A percentile compares a stretch with the other conserved stretches of the same genome.
phyloP scores from a whole-genome alignment of 129 eudicot species.

The Arctium minus region DNA sequence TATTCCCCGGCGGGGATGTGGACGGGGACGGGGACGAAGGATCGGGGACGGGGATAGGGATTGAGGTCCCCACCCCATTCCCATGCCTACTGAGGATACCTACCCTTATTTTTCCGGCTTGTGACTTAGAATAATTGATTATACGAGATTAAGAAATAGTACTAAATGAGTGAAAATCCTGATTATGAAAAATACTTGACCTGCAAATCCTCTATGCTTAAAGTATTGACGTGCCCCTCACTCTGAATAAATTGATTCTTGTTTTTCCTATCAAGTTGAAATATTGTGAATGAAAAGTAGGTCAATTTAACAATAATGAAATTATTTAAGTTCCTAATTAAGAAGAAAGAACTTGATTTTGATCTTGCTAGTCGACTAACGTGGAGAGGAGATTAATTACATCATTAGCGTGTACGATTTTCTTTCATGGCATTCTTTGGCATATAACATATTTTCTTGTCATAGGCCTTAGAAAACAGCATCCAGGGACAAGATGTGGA shows the following conservation, averaged over 20 bases:
- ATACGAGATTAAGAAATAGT: not conserved
- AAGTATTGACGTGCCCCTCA: not conserved
- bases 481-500: conserved; percentile 38
- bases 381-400: not conserved
- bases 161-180: not conserved
- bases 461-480: conserved; percentile 49
- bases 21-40: too few species aligned
- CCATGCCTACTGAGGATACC: not conserved
- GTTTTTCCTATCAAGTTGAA: not conserved
- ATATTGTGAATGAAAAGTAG: not conserved
- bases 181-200: not conserved
- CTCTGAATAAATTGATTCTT: not conserved
- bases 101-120: not conserved
- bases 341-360: not conserved
- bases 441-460: not conserved
- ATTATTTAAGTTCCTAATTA: not conserved
- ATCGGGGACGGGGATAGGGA: too few species aligned
- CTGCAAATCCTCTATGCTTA: not conserved
- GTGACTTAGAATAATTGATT: not conserved
- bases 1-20: too few species aligned
- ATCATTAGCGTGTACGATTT: not conserved
- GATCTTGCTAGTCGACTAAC: not conserved
- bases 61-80: too few species aligned
- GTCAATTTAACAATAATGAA: not conserved
- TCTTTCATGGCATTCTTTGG: not conserved